phyloP scores from a whole-genome alignment of 495 filamentous ascomycete species.

The Podospora anserina region DNA sequence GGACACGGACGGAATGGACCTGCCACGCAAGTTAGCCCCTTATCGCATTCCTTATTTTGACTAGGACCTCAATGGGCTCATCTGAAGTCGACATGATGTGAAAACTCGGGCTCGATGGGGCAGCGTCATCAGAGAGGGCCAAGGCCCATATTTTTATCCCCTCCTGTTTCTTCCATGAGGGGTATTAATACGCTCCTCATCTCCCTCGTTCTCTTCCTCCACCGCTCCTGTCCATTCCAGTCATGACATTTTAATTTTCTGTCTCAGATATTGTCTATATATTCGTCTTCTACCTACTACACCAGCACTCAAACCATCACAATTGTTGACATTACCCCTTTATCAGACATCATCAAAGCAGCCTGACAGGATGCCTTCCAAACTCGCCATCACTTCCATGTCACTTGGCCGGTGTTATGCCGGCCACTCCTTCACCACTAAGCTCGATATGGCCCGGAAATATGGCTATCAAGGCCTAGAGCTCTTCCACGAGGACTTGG shows the following conservation, averaged over 20 bases:
- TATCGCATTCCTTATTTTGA: conserved; percentile 6
- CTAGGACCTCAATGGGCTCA: neutral
- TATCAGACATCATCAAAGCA: neutral
- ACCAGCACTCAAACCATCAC: neutral
- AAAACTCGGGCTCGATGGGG: neutral
- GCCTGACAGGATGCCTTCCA: conserved; percentile 34
- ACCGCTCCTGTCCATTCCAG: neutral
- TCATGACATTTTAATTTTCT: neutral
- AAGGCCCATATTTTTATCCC: neutral
- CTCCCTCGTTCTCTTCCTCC: neutral
- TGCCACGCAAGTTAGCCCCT: neutral
- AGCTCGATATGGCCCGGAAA: conserved; percentile 61
- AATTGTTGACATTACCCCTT: neutral
- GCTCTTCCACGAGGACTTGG: conserved; percentile 77
- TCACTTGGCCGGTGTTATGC: conserved; percentile 60
- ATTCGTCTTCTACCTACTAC: neutral
- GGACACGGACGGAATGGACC: conserved; percentile 4
- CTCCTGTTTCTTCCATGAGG: neutral
- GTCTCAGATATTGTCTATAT: neutral
- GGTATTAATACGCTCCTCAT: neutral
- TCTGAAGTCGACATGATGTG: neutral
- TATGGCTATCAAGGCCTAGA: conserved; percentile 71
- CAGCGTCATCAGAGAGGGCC: neutral
- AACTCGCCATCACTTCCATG: conserved; percentile 63
- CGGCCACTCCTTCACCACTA: conserved; percentile 58